A percentile compares a stretch with the other conserved stretches of the same genome.
phyloP scores from a whole-genome alignment of 768 basidiomycete genomes.

The Lentinula guzmanii region DNA sequence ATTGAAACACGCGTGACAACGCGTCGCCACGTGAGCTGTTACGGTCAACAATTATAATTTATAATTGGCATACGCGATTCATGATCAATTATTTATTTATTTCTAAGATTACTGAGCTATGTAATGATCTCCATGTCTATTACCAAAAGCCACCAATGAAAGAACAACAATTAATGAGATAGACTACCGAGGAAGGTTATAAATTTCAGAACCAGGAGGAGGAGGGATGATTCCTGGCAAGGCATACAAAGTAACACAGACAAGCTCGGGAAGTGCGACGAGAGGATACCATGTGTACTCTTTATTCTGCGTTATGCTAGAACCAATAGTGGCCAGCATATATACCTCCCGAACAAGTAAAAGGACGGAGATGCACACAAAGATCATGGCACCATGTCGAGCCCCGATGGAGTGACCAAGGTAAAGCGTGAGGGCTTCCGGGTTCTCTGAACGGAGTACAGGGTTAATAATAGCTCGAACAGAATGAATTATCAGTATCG shows the following conservation, averaged over 20 bases:
- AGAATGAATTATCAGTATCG: not conserved
- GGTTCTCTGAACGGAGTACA: not conserved
- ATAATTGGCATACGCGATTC: too few relatives aligned
- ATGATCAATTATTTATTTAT: too few relatives aligned
- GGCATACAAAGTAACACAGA: conserved; percentile 28
- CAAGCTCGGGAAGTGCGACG: conserved; percentile 30
- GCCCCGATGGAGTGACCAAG: conserved; percentile 15
- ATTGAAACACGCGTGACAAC: too few relatives aligned
- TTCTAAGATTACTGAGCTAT: too few relatives aligned
- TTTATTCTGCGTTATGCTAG: conserved; percentile 18
- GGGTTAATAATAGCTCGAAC: conserved; percentile 3
- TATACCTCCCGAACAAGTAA: conserved; percentile 34
- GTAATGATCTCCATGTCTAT: too few relatives aligned
- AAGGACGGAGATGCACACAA: conserved; percentile 26
- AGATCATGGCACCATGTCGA: conserved; percentile 22
- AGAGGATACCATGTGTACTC: conserved; percentile 39
- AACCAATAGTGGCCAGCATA: conserved; percentile 23
- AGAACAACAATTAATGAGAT: too few relatives aligned
- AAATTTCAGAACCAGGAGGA: not conserved
- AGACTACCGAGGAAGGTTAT: not conserved
- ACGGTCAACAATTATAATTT: too few relatives aligned
- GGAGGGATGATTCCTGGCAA: conserved; percentile 28
- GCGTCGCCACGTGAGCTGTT: too few relatives aligned
- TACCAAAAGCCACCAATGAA: too few relatives aligned
- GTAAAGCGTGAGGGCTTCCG: not conserved